Evolutionary conservation across 225 moss, liverwort and hornwort genomes (phyloP).

Genomic region (Physcomitrium patens): DNA sequence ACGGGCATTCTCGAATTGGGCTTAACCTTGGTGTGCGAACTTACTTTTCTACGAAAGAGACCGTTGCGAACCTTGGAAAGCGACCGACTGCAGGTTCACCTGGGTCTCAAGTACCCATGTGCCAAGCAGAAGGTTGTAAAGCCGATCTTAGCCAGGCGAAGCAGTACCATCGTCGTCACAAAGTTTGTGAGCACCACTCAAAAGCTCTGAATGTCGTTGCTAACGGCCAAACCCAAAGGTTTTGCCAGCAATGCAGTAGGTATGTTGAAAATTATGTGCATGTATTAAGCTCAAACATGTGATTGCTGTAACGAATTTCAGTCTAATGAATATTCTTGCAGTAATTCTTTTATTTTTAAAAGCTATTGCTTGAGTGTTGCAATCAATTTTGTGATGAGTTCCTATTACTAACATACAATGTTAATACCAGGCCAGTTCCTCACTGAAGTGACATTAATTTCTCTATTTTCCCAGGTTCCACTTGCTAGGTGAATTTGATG

Average conservation of each 20-base stretch:
- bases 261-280: slow-evolving; percentile 9
- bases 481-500: slow-evolving; percentile 86
- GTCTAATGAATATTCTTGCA: no score
- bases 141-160: slow-evolving; percentile 90
- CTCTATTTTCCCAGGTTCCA: slow-evolving; percentile 69
- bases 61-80: slow-evolving; percentile 74
- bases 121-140: slow-evolving; percentile 94
- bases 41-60: slow-evolving; percentile 92
- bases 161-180: slow-evolving; percentile 94
- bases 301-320: no score
- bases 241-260: slow-evolving; percentile 99
- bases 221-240: slow-evolving; percentile 81
- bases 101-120: slow-evolving; percentile 83
- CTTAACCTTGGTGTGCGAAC: slow-evolving; percentile 97
- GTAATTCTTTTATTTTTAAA: no score
- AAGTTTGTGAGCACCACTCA: slow-evolving; percentile 92
- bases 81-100: slow-evolving; percentile 89
- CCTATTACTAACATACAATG: no score
- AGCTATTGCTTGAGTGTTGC: no score
- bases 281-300: no score
- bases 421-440: no score
- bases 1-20: slow-evolving; percentile 81
- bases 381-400: no score
- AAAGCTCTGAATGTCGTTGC: slow-evolving; percentile 88
- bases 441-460: not conserved